Percentiles rank a stretch among this genome's conserved stretches.
These are phyloP conservation scores for Cantharellus anzutake DNA, from an alignment of 768 basidiomycete genomes.

Conservation along the genomic window DNA sequence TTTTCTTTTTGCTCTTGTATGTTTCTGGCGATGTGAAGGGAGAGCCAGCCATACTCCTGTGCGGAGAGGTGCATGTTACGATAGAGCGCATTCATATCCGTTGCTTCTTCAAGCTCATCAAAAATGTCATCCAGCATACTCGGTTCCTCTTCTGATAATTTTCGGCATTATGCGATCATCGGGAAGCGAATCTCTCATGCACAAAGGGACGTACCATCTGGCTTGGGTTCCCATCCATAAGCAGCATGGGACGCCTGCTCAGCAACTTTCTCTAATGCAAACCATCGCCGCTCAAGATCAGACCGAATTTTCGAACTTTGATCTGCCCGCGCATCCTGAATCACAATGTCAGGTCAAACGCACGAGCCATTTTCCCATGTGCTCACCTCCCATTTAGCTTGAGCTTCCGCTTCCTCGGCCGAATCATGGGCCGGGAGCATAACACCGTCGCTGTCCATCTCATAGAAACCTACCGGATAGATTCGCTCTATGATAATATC, in stretches of 20 bases:
- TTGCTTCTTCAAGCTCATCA: conserved; percentile 25
- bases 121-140: background rate
- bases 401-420: conserved; percentile 41
- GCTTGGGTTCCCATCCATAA: conserved; percentile 12
- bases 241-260: conserved; percentile 23
- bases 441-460: conserved; percentile 33
- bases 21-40: conserved; percentile 30
- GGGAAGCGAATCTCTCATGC: too few species aligned
- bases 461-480: conserved; percentile 65
- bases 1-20: conserved; percentile 30
- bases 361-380: background rate
- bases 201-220: conserved; percentile 2
- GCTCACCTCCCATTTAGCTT: conserved; percentile 54
- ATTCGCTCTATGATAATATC: conserved; percentile 55
- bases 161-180: background rate
- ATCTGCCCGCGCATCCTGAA: background rate
- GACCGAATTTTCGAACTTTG: background rate
- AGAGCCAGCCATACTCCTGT: conserved; percentile 30
- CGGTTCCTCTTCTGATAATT: conserved; percentile 1
- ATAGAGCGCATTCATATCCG: conserved; percentile 1
- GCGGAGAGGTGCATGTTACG: background rate
- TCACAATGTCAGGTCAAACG: background rate
- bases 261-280: conserved; percentile 10
- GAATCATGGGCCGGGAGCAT: conserved; percentile 39
- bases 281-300: background rate